Conservation (phyloP, 2,329 filamentous ascomycete genomes). For the Orbilia oligospora region DNA sequence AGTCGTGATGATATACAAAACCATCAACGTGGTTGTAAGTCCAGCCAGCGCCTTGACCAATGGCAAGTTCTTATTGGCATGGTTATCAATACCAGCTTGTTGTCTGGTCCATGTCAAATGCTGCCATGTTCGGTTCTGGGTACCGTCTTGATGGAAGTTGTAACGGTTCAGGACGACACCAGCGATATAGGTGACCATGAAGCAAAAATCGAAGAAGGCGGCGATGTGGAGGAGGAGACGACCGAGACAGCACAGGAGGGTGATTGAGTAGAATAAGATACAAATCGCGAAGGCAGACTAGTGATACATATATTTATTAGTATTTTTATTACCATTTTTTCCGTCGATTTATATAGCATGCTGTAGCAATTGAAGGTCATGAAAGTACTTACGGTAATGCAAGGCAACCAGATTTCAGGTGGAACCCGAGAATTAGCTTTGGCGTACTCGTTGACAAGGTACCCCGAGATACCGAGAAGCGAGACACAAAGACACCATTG, state of each 20-base stretch:
- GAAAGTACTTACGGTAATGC: slow-evolving; percentile 48
- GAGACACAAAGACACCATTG: slow-evolving; percentile 55
- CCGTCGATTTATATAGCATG: not conserved
- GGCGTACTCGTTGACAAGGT: slow-evolving; percentile 58
- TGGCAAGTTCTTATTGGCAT: slow-evolving; percentile 37
- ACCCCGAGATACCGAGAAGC: slow-evolving; percentile 49
- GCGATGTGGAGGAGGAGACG: slow-evolving; percentile 59
- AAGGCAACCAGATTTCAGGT: slow-evolving; percentile 53
- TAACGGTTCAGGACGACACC: slow-evolving; percentile 53
- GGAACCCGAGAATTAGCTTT: slow-evolving; percentile 47
- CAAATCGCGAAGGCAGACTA: slow-evolving; percentile 58
- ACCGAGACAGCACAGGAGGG: slow-evolving; percentile 58
- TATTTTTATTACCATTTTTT: not conserved
- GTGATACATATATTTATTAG: not conserved
- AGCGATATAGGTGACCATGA: slow-evolving; percentile 59
- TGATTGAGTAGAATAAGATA: slow-evolving; percentile 55
- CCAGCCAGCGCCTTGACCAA: slow-evolving; percentile 51
- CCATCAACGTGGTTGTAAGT: slow-evolving; percentile 54
- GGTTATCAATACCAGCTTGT: slow-evolving; percentile 26
- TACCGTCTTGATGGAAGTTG: slow-evolving; percentile 55
- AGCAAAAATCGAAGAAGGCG: slow-evolving; percentile 60
- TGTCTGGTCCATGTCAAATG: slow-evolving; percentile 34
- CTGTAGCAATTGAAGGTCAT: not conserved
- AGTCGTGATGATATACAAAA: slow-evolving; percentile 53
- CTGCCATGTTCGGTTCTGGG: slow-evolving; percentile 39